Percentiles rank a stretch among this genome's conserved stretches.
These are phyloP conservation scores for Carex cristatella DNA, from an alignment of 176 grass and related monocot species.

Conservation along the genomic window DNA sequence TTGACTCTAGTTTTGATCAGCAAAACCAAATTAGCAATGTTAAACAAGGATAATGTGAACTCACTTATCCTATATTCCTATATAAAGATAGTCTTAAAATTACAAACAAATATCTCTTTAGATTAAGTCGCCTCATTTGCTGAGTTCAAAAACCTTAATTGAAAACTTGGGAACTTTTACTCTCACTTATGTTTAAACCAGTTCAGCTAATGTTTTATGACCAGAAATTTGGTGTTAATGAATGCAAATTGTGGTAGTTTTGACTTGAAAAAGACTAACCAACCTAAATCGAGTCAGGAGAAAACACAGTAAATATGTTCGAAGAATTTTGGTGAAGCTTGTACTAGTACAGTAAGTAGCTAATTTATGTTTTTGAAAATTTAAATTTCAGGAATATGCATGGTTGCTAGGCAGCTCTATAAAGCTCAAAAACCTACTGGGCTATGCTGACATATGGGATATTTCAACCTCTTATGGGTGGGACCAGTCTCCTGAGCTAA, in stretches of 20 bases:
- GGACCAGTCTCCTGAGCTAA: slow-evolving; percentile 43
- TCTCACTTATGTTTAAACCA: neutral
- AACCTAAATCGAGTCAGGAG: neutral
- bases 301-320: neutral
- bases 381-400: slow-evolving; percentile 35
- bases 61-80: neutral
- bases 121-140: neutral
- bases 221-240: neutral
- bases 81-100: neutral
- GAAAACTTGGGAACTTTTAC: neutral
- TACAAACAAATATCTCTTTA: neutral
- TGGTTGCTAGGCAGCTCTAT: slow-evolving; percentile 52
- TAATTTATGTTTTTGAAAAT: neutral
- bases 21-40: neutral
- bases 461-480: slow-evolving; percentile 56
- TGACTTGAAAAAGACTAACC: neutral
- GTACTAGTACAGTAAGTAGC: neutral
- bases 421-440: slow-evolving; percentile 54
- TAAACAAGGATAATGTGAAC: neutral
- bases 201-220: neutral
- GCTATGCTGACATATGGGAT: slow-evolving; percentile 70
- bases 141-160: neutral
- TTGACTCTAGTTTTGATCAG: neutral
- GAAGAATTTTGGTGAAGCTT: neutral
- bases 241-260: neutral